Evolutionary conservation across 2,329 filamentous ascomycete genomes (phyloP), one percentile per base, ranked within the genome.

Genomic region (Curvularia spicifera): DNA sequence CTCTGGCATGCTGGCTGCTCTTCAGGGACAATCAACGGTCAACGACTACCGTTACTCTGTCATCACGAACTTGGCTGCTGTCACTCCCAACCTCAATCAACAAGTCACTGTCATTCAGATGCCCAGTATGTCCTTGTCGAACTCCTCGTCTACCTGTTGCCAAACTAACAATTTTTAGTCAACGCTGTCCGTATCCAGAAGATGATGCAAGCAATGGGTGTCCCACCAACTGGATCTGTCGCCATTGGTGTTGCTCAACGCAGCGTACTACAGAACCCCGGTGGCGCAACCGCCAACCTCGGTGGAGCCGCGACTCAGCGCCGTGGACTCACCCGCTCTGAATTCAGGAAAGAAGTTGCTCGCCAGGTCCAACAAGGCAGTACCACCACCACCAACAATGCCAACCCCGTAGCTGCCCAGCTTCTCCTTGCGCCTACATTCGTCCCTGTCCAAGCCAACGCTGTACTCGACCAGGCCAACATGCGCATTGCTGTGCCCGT

Each of bases 31-130:
- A 47, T 46, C 61, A 20, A 44, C 67, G 13, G 61, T 77, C 63
- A 77, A 76, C 49, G 70, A 76, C 61, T 77, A 69, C 65, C 71
- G 73, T 42, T 77, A 77, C 64, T 70, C 67, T 4, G 74, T 76
- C 18, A 60, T 61, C 28, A 72, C 73, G 31, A 76, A 71, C 51
- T 64, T 77, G 29, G 74, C 66, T 47, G 73, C 65, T 43, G 74
- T 77, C n/a, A 63, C 64, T 9, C 67, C 74, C 12, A 59, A 71
- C 45, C 66, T 76, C 24, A 76, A 76, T 63, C 67, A 71, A 55
- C 71, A 74, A 59, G 74, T 73, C 18, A 75, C 74, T 13, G 72
- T 77, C 37, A 56, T 77, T 10, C 74, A 77, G 51, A 70, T 77
- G 67, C 74, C 74, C 35, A 68, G 73, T 76, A 63, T 20, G 74